phyloP scores from a whole-genome alignment of 805 yeast genomes.

The Diddensiella santjacobensis region DNA sequence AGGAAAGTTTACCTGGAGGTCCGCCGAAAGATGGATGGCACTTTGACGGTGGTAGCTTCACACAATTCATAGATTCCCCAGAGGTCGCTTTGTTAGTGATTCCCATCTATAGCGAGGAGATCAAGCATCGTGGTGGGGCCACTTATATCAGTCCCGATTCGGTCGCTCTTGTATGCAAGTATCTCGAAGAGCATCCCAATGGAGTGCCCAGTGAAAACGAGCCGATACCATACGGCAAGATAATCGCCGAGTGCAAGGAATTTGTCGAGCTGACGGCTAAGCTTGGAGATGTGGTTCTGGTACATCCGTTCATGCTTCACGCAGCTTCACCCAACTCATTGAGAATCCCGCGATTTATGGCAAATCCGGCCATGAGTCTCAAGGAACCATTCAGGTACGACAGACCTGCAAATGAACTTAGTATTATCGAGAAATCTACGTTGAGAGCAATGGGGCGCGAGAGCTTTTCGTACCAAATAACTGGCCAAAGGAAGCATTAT shows the following conservation, averaged over 20 bases:
- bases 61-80: slow-evolving; percentile 14
- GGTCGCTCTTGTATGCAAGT: slow-evolving; percentile 8
- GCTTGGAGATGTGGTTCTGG: slow-evolving; percentile 14
- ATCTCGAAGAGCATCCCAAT: slow-evolving; percentile 10
- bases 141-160: slow-evolving; percentile 14
- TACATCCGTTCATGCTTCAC: slow-evolving; percentile 20
- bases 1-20: slow-evolving; percentile 10
- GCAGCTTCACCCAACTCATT: slow-evolving; percentile 15
- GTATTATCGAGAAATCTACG: slow-evolving; percentile 14
- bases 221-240: slow-evolving; percentile 5
- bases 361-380: slow-evolving; percentile 17
- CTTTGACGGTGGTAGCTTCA: slow-evolving; percentile 14
- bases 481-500: slow-evolving; percentile 5
- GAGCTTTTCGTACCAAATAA: slow-evolving; percentile 11
- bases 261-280: slow-evolving; percentile 18
- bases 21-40: slow-evolving; percentile 16
- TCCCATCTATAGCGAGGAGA: slow-evolving; percentile 11
- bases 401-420: slow-evolving; percentile 13
- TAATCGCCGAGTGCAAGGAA: slow-evolving; percentile 14
- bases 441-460: slow-evolving; percentile 13
- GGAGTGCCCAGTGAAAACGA: slow-evolving; percentile 9
- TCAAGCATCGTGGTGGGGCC: slow-evolving; percentile 13
- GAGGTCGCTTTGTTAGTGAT: slow-evolving; percentile 13
- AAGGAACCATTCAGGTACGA: slow-evolving; percentile 18
- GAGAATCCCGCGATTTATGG: slow-evolving; percentile 18